Percentiles rank a stretch among this genome's conserved stretches.
Conservation (phyloP, 306 rosid genomes). For the Dryas alaskensis region DNA sequence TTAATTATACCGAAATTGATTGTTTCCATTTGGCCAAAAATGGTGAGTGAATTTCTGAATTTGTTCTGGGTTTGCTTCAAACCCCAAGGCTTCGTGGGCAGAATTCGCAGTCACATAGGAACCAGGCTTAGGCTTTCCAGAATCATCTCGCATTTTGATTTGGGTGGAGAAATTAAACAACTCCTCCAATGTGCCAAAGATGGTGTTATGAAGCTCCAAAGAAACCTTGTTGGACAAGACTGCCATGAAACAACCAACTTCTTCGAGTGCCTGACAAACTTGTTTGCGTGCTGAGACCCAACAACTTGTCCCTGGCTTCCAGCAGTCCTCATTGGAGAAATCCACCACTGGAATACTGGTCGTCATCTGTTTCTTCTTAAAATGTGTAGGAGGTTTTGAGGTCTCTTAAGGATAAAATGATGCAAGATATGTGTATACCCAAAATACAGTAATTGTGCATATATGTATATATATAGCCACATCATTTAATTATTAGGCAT, state of each 20-base stretch:
- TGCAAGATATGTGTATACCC: too few relatives aligned
- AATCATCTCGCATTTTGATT: background rate
- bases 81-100: conserved; percentile 15
- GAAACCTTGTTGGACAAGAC: background rate
- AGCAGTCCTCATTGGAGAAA: background rate
- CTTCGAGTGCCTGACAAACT: conserved; percentile 25
- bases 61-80: background rate
- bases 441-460: too few relatives aligned
- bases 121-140: conserved; percentile 13
- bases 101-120: background rate
- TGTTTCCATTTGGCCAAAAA: conserved; percentile 22
- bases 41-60: conserved; percentile 9
- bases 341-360: background rate
- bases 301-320: background rate
- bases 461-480: too few relatives aligned
- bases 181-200: background rate
- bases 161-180: conserved; percentile 21
- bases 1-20: conserved; percentile 8
- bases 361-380: background rate
- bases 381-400: too few relatives aligned
- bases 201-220: background rate
- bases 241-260: conserved; percentile 25
- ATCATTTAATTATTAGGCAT: too few relatives aligned
- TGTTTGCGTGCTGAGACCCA: conserved; percentile 20
- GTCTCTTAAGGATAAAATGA: too few relatives aligned